These are phyloP conservation scores for Kwoniella botswanensis DNA, from an alignment of 768 basidiomycete species.

Conservation along the genomic window DNA sequence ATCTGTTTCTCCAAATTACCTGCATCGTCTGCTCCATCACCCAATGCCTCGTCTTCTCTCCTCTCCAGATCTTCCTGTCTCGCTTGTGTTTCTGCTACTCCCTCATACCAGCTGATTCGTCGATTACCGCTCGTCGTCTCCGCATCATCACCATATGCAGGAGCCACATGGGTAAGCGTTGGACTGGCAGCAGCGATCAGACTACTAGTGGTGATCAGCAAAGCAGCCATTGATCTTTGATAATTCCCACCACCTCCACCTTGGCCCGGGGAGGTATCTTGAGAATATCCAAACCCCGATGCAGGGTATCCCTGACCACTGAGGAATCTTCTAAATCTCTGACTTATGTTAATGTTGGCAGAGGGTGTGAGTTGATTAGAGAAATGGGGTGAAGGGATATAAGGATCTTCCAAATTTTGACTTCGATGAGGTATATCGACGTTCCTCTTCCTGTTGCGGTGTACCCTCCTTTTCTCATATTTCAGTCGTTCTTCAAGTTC, in stretches of 20 bases:
- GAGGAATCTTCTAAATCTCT: slow-evolving; percentile 27
- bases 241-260: neutral
- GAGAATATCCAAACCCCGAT: slow-evolving; percentile 31
- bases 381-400: slow-evolving; percentile 41
- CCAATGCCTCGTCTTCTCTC: slow-evolving; percentile 27
- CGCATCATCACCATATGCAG: slow-evolving; percentile 36
- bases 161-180: slow-evolving; percentile 39
- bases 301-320: slow-evolving; percentile 12
- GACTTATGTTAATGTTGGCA: slow-evolving; percentile 28
- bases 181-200: slow-evolving; percentile 40
- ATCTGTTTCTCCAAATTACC: slow-evolving; percentile 31
- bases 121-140: slow-evolving; percentile 40
- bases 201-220: slow-evolving; percentile 40
- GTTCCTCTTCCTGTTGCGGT: slow-evolving; percentile 23
- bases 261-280: neutral
- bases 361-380: slow-evolving; percentile 32
- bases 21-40: neutral
- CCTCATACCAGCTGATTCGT: slow-evolving; percentile 39
- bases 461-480: slow-evolving; percentile 14
- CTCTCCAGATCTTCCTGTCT: slow-evolving; percentile 34
- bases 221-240: slow-evolving; percentile 36
- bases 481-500: slow-evolving; percentile 3
- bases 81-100: slow-evolving; percentile 26
- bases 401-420: slow-evolving; percentile 46
- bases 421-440: slow-evolving; percentile 32